Base-by-base conservation (phyloP, 2,329 filamentous ascomycete genomes). In the Fusarium papillatum region DNA sequence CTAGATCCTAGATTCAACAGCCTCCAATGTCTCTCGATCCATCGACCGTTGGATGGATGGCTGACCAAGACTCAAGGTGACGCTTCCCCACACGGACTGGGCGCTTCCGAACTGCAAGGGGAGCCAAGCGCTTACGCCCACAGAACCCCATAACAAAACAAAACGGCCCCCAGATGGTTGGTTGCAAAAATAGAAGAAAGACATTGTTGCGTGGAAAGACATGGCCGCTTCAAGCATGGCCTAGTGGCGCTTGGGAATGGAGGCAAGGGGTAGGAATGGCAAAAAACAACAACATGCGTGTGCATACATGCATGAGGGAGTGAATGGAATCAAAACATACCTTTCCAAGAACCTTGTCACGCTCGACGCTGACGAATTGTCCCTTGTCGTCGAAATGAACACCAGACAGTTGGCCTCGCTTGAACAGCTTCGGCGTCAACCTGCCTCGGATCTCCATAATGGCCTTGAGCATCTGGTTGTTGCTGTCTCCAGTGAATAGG, bases 381-480 rank as follows among this genome's bases (percentile, higher is more conserved):
- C 94, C 90, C 84, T 93, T 88, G 68, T 95, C 94, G 81, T 98
- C 95, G 83, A 98, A 98, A 84, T 98, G 95, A 81, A 93, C 87
- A 50, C 90, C 89, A 17, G 93, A 92, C 72, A 97, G 89, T 75
- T 95, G 90, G 4, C 96, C 95, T 64, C 94, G 93, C 79, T 95
- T 95, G 80, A 98, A 93, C 73, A 98, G 88, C 84, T 98, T 98
- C 59, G 94, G 92, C 36, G 95, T 96, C 74, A 98, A 93, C 84
- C 96, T 97, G 80, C 97, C 97, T 60, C 97, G 93, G 79, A 96
- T 95, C 82, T 99, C 96, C 93, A 98, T 98, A 79, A 99, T 98
- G 24, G 94, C 93, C 75, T 95, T 94, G 71, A 99, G 91, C 97
- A 99, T 99, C 86, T 98, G 95, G 82, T 99, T 99, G 87, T 99